phyloP scores from a whole-genome alignment of 1,284 basidiomycete species.

The Malassezia arunalokei region DNA sequence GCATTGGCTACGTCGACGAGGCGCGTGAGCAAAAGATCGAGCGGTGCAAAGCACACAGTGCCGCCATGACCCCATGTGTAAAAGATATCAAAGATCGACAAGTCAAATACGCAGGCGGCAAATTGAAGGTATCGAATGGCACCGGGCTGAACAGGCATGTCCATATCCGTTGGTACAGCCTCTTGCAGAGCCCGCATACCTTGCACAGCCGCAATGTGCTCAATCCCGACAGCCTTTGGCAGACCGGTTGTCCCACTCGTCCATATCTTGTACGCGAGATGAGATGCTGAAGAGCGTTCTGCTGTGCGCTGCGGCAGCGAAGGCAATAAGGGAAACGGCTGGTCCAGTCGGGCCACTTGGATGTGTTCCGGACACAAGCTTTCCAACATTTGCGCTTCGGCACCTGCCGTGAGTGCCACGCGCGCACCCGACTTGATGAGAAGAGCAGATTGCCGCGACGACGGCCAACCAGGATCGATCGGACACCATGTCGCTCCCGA shows the following conservation, averaged over 20 bases:
- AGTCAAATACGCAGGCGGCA: constrained; percentile 45
- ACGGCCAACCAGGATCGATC: constrained; percentile 45
- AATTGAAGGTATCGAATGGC: constrained; percentile 43
- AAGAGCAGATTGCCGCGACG: constrained; percentile 38
- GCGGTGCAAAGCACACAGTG: constrained; percentile 37
- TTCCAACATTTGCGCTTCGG: constrained; percentile 13
- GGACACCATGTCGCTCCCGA: constrained; percentile 47
- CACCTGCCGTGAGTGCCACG: constrained; percentile 20
- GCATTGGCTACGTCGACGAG: constrained; percentile 32
- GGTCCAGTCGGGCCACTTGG: neutral
- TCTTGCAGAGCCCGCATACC: constrained; percentile 38
- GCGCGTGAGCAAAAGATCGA: constrained; percentile 28
- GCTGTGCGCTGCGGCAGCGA: constrained; percentile 1
- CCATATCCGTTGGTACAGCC: constrained; percentile 28
- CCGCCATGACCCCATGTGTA: constrained; percentile 42
- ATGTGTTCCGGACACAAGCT: constrained; percentile 3
- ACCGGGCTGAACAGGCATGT: neutral
- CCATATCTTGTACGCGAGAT: constrained; percentile 43
- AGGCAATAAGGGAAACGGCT: neutral
- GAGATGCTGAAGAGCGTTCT: neutral
- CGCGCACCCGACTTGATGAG: constrained; percentile 36
- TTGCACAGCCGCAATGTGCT: constrained; percentile 42
- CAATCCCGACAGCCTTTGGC: constrained; percentile 45
- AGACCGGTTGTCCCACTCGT: constrained; percentile 47
- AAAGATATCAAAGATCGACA: constrained; percentile 45